Percentiles rank a stretch among this genome's conserved stretches.
Evolutionary conservation across 2,329 filamentous ascomycete genomes (phyloP).

Genomic region (Coniochaeta pulveracea): DNA sequence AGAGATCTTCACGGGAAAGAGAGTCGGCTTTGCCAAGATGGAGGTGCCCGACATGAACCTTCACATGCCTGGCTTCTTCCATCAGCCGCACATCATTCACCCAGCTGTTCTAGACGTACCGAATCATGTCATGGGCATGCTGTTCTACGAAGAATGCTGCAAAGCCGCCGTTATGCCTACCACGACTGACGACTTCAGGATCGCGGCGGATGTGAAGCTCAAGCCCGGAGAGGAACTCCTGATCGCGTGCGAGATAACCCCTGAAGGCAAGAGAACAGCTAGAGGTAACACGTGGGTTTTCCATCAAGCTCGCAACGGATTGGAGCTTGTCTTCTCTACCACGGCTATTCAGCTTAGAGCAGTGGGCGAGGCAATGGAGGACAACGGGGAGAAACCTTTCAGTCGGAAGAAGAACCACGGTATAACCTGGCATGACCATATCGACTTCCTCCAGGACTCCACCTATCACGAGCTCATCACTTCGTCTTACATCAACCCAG

Average conservation of each 20-base stretch:
- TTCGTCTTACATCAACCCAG: too few species aligned
- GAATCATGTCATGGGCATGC: neutral
- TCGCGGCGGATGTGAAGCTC: too few species aligned
- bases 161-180: neutral
- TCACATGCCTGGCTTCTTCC: neutral
- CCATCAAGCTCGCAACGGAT: neutral
- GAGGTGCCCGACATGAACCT: neutral
- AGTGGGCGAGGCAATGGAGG: neutral
- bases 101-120: neutral
- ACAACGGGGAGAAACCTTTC: neutral
- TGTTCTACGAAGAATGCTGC: neutral
- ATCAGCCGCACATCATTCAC: neutral
- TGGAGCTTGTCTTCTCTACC: neutral
- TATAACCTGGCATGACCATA: neutral
- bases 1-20: neutral
- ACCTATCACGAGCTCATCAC: too few species aligned
- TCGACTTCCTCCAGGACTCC: neutral
- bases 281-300: neutral
- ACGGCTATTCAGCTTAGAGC: neutral
- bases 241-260: neutral
- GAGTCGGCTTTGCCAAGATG: neutral
- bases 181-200: neutral
- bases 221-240: neutral
- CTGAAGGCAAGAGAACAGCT: neutral
- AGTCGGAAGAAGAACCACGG: neutral